A percentile compares a stretch with the other conserved stretches of the same genome.
These are phyloP conservation scores for Akanthomyces uredinophilus DNA, from an alignment of 2,329 filamentous ascomycete species.

Conservation along the genomic window DNA sequence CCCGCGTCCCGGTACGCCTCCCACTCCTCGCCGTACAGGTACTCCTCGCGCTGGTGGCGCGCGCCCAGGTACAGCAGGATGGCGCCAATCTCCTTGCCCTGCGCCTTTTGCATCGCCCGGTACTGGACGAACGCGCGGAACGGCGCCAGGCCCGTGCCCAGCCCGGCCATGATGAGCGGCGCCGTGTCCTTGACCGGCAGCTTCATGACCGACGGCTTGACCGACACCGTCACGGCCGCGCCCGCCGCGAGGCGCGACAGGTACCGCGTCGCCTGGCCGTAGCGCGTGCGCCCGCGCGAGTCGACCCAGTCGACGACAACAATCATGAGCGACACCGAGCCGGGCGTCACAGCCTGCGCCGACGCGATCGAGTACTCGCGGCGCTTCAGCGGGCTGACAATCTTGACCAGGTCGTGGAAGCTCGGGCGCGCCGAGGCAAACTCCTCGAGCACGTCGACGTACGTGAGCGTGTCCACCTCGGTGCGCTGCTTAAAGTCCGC, in stretches of 20 bases:
- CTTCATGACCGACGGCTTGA: slow-evolving; percentile 99
- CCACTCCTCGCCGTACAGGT: slow-evolving; percentile 98
- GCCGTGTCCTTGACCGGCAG: slow-evolving; percentile 82
- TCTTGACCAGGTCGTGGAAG: slow-evolving; percentile 83
- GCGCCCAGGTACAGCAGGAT: slow-evolving; percentile 96
- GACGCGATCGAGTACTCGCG: slow-evolving; percentile 99
- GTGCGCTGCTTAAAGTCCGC: slow-evolving; percentile 87
- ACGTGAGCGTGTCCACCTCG: slow-evolving; percentile 88
- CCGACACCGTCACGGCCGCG: slow-evolving; percentile 77
- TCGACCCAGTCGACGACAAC: slow-evolving; percentile 97
- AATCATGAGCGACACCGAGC: slow-evolving; percentile 87
- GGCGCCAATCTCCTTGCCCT: slow-evolving; percentile 88
- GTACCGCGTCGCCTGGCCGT: slow-evolving; percentile 90
- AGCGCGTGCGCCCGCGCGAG: slow-evolving; percentile 77
- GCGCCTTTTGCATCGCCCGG: slow-evolving; percentile 95
- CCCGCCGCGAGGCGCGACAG: slow-evolving; percentile 72
- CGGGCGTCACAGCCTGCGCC: slow-evolving; percentile 89
- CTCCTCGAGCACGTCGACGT: slow-evolving; percentile 82
- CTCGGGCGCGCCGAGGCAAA: slow-evolving; percentile 82
- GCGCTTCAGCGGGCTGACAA: slow-evolving; percentile 89
- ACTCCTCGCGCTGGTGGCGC: slow-evolving; percentile 96
- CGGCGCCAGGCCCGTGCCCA: slow-evolving; percentile 96
- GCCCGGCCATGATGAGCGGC: slow-evolving; percentile 96
- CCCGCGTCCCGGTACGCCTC: slow-evolving; percentile 95
- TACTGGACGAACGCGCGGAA: slow-evolving; percentile 99